phyloP scores from a whole-genome alignment of 2,329 filamentous ascomycete species.

The Fusarium sulawesiense region DNA sequence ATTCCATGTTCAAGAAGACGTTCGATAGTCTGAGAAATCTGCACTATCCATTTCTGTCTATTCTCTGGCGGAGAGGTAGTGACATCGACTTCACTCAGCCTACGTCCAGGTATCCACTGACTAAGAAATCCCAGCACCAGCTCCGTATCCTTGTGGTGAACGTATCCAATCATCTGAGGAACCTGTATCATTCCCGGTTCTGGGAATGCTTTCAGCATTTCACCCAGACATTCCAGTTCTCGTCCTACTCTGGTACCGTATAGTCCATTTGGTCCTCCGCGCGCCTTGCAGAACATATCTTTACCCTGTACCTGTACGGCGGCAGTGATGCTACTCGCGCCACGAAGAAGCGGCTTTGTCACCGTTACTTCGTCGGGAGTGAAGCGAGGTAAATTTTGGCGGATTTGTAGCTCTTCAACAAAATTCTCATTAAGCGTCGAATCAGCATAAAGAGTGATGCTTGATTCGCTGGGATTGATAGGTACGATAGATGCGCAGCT shows the following conservation, averaged over 20 bases:
- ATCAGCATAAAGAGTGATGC: too few relatives aligned
- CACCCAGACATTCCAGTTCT: too few relatives aligned
- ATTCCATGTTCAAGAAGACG: background rate
- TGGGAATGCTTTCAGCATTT: background rate
- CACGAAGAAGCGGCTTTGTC: fast-evolving
- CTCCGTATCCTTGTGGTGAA: background rate
- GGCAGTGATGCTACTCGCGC: background rate
- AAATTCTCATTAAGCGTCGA: too few relatives aligned
- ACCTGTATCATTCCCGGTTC: background rate
- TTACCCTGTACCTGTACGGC: fast-evolving
- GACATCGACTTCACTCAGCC: background rate
- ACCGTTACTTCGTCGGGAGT: fast-evolving
- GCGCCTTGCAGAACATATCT: background rate
- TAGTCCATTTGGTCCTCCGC: background rate
- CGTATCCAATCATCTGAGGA: background rate
- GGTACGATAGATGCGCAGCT: too few relatives aligned
- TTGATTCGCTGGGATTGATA: too few relatives aligned
- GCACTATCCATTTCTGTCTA: background rate
- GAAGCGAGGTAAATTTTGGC: background rate
- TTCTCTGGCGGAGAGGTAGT: fast-evolving
- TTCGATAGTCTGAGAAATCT: fast-evolving
- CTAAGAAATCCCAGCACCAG: background rate
- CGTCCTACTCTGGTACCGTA: too few relatives aligned
- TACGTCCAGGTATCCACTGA: background rate
- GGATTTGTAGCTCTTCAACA: too few relatives aligned